Percentiles rank a stretch among this genome's conserved stretches.
These are phyloP conservation scores for Apiospora koreana DNA, from an alignment of 2,329 filamentous ascomycete species.

Conservation along the genomic window DNA sequence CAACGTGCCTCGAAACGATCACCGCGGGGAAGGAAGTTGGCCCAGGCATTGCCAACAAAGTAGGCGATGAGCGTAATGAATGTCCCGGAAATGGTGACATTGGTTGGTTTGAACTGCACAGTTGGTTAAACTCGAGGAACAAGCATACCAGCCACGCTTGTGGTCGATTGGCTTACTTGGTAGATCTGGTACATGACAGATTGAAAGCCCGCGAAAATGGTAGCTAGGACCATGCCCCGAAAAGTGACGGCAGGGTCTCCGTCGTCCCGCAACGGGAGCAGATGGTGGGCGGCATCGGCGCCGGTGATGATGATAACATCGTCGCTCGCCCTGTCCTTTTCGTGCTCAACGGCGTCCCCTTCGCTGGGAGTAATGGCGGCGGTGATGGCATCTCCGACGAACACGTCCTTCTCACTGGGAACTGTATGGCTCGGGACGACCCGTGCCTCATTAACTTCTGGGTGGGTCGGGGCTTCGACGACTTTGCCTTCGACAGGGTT, in stretches of 20 bases:
- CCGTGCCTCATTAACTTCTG: conserved; percentile 33
- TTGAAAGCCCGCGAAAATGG: conserved; percentile 51
- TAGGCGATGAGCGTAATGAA: conserved; percentile 61
- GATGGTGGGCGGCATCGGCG: conserved; percentile 48
- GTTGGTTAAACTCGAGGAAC: background rate
- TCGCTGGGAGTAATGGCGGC: conserved; percentile 19
- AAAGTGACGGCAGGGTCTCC: conserved; percentile 53
- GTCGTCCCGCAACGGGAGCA: conserved; percentile 56
- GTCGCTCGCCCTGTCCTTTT: conserved; percentile 31
- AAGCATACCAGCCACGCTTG: background rate
- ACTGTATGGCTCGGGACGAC: conserved; percentile 12
- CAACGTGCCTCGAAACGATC: conserved; percentile 50
- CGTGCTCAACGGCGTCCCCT: conserved; percentile 27
- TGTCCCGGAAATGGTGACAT: conserved; percentile 48
- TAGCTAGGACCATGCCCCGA: conserved; percentile 52
- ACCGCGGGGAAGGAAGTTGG: conserved; percentile 50
- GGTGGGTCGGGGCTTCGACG: conserved; percentile 29
- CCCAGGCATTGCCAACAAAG: conserved; percentile 53
- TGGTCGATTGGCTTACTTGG: conserved; percentile 34
- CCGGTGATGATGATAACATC: conserved; percentile 53
- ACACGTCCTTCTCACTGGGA: conserved; percentile 17
- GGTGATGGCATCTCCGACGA: conserved; percentile 24
- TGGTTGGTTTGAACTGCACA: conserved; percentile 53
- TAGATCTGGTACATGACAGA: conserved; percentile 59
- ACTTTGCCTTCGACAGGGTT: conserved; percentile 33